Conservation (phyloP, 352 stramenopile genomes). For the Phytophthora hybrid region DNA sequence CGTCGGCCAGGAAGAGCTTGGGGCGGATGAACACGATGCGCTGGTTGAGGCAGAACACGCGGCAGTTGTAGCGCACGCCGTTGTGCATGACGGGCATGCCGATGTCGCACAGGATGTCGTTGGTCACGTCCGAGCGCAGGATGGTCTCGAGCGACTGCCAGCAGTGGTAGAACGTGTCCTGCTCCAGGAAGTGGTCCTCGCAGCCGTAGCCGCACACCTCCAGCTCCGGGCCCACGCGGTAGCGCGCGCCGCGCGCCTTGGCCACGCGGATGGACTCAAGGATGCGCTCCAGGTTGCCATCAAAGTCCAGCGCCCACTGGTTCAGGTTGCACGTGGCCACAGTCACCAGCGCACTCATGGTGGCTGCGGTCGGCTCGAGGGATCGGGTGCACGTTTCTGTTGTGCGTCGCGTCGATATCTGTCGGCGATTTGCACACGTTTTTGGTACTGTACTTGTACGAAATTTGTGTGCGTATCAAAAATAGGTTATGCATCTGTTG, state of each 20-base stretch:
- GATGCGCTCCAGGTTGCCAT: conserved; percentile 96
- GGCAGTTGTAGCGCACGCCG: conserved; percentile 98
- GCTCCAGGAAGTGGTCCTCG: conserved; percentile 99
- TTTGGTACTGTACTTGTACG: background rate
- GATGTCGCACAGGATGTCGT: conserved; percentile 97
- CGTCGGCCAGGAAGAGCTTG: conserved; percentile 95
- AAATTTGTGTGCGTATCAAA: background rate
- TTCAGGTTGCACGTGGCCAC: conserved; percentile 99
- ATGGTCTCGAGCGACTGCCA: conserved; percentile 94
- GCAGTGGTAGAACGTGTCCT: conserved; percentile 98
- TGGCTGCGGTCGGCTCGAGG: background rate
- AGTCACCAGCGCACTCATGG: conserved; percentile 91
- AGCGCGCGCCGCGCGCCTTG: conserved; percentile 88
- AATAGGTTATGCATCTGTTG: background rate
- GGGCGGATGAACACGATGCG: conserved; percentile 97
- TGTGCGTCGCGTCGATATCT: conserved; percentile 5
- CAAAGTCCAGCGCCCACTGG: conserved; percentile 99
- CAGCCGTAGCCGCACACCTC: conserved; percentile 99
- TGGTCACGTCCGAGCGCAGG: conserved; percentile 89
- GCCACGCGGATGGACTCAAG: conserved; percentile 90
- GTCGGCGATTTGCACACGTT: background rate
- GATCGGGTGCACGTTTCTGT: conserved; percentile 13
- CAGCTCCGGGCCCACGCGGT: conserved; percentile 97
- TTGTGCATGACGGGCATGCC: conserved; percentile 97
- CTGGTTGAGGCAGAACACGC: conserved; percentile 94